These are phyloP conservation scores for Amanita rubescens DNA, from an alignment of 768 basidiomycete species.

Conservation along the genomic window DNA sequence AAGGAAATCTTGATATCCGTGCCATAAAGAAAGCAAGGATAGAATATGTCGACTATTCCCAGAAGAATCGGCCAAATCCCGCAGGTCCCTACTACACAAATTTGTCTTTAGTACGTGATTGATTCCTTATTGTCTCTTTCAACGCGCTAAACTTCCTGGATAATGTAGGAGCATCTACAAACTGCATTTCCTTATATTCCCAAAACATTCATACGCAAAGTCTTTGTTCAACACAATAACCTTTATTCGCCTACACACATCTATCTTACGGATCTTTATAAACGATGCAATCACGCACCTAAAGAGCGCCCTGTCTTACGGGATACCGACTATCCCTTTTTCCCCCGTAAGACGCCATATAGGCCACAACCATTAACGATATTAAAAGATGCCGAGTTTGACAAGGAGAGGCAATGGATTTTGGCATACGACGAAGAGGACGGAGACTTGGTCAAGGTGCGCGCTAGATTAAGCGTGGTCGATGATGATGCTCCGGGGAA, in stretches of 20 bases:
- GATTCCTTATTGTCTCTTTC: slow-evolving; percentile 1
- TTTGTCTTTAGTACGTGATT: slow-evolving; percentile 40
- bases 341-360: slow-evolving; percentile 24
- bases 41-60: slow-evolving; percentile 42
- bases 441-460: slow-evolving; percentile 37
- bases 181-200: slow-evolving; percentile 53
- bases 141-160: not conserved
- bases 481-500: slow-evolving; percentile 15
- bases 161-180: slow-evolving; percentile 42
- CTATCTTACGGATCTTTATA: slow-evolving; percentile 31
- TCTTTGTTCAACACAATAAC: slow-evolving; percentile 26
- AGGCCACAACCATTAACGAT: slow-evolving; percentile 28
- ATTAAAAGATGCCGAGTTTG: slow-evolving; percentile 38
- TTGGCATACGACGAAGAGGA: slow-evolving; percentile 36
- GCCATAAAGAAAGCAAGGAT: slow-evolving; percentile 35
- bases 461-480: slow-evolving; percentile 16
- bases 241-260: slow-evolving; percentile 68
- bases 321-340: slow-evolving; percentile 21
- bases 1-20: slow-evolving; percentile 20
- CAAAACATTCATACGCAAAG: slow-evolving; percentile 42
- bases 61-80: slow-evolving; percentile 29
- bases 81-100: slow-evolving; percentile 41
- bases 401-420: slow-evolving; percentile 43
- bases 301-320: slow-evolving; percentile 26
- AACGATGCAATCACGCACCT: slow-evolving; percentile 16